Percentiles rank a stretch among this genome's conserved stretches.
phyloP scores from a whole-genome alignment of 1,139 yeast species.

The Zygosaccharomyces sapae region DNA sequence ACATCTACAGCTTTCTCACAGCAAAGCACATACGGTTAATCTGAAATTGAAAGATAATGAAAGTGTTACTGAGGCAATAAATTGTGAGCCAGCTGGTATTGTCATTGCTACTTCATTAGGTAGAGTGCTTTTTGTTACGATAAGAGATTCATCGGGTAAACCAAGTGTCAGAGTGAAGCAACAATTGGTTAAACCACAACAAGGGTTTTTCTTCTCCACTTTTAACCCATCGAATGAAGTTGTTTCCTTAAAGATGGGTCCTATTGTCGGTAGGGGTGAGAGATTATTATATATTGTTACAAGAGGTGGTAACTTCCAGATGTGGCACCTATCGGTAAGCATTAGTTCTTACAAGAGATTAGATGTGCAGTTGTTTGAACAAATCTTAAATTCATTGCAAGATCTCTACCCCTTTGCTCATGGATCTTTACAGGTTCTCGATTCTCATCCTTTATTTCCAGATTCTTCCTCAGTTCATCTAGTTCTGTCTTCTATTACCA shows the following conservation, averaged over 20 bases:
- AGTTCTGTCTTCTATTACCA: conserved; percentile 44
- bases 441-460: conserved; percentile 42
- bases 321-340: conserved; percentile 47
- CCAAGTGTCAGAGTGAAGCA: conserved; percentile 43
- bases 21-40: conserved; percentile 30
- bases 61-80: conserved; percentile 52
- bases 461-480: conserved; percentile 43
- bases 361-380: conserved; percentile 38
- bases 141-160: conserved; percentile 68
- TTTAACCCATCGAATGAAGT: conserved; percentile 43
- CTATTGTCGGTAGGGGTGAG: conserved; percentile 51
- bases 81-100: conserved; percentile 73
- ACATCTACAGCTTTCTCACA: conserved; percentile 31
- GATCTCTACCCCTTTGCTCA: conserved; percentile 44
- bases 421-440: conserved; percentile 47
- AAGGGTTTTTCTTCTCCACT: conserved; percentile 32
- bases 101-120: conserved; percentile 69
- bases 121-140: conserved; percentile 55
- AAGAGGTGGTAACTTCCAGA: conserved; percentile 42
- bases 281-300: conserved; percentile 42
- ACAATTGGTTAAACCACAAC: conserved; percentile 34
- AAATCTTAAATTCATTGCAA: conserved; percentile 40
- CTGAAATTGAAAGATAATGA: conserved; percentile 50
- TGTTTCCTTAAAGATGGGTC: conserved; percentile 57
- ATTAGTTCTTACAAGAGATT: conserved; percentile 41